Evolutionary conservation across 2,329 filamentous ascomycete species (phyloP).

Genomic region (Botrytis paeoniae): DNA sequence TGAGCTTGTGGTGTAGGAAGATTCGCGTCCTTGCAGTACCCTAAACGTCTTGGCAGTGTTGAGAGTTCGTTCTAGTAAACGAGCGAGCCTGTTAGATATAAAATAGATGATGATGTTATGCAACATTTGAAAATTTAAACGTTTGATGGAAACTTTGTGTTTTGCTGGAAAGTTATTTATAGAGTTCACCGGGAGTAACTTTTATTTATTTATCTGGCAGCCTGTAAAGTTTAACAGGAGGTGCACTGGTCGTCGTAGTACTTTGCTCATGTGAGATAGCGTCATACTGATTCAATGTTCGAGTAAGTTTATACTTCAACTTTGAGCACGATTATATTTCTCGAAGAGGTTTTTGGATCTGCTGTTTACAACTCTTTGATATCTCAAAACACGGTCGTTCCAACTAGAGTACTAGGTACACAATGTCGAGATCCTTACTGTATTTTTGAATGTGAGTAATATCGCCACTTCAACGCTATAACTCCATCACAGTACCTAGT

Average conservation of each 20-base stretch:
- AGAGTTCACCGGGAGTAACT: neutral
- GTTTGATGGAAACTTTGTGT: neutral
- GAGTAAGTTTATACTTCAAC: neutral
- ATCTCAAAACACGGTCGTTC: neutral
- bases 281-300: neutral
- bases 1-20: neutral
- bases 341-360: neutral
- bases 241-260: neutral
- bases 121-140: neutral
- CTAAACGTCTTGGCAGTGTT: slow-evolving; percentile 18
- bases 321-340: neutral
- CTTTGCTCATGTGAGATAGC: neutral
- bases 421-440: neutral
- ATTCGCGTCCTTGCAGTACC: slow-evolving; percentile 17
- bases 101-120: neutral
- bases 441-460: neutral
- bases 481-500: neutral
- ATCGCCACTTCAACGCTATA: neutral
- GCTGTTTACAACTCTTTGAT: neutral
- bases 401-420: neutral
- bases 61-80: neutral
- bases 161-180: neutral
- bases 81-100: neutral
- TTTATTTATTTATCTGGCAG: neutral
- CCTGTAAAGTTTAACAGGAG: neutral